Evolutionary conservation across 192 early-diverging fungal genomes (phyloP).

Genomic region (Coemansia interrupta): DNA sequence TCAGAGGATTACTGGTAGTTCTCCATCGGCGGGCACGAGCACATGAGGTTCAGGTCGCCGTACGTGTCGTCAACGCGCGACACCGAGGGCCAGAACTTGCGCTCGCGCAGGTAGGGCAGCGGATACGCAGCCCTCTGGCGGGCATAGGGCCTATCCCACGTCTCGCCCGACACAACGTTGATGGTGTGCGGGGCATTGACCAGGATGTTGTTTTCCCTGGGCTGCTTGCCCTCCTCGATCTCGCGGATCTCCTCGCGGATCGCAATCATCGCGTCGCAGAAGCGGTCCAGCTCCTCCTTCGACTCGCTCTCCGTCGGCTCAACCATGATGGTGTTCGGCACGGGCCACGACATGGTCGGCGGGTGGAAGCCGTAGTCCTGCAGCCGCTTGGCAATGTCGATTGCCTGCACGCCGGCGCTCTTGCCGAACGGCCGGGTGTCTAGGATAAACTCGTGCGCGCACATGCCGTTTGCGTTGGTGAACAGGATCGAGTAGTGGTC

Average conservation of each 20-base stretch:
- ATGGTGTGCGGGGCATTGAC: slow-evolving; percentile 88
- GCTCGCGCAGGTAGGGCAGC: slow-evolving; percentile 68
- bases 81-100: slow-evolving; percentile 98
- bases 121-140: slow-evolving; percentile 91
- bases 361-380: slow-evolving; percentile 99
- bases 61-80: slow-evolving; percentile 90
- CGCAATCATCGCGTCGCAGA: slow-evolving; percentile 96
- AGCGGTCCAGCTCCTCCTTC: slow-evolving; percentile 89
- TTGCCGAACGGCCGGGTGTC: slow-evolving; percentile 88
- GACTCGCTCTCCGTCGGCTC: slow-evolving; percentile 98
- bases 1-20: slow-evolving; percentile 54
- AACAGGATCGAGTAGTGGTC: slow-evolving; percentile 90
- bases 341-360: slow-evolving; percentile 99
- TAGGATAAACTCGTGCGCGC: slow-evolving; percentile 99
- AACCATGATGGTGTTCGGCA: slow-evolving; percentile 98
- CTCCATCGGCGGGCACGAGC: slow-evolving; percentile 92
- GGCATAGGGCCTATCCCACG: slow-evolving; percentile 85
- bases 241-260: slow-evolving; percentile 91
- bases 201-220: slow-evolving; percentile 83
- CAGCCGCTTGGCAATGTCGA: slow-evolving; percentile 98
- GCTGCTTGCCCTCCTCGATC: slow-evolving; percentile 80
- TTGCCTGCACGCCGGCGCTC: slow-evolving; percentile 77
- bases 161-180: slow-evolving; percentile 67
- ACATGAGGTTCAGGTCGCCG: slow-evolving; percentile 91
- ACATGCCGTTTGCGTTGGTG: slow-evolving; percentile 91